Evolutionary conservation across 192 early-diverging fungal species (phyloP).

Genomic region (Coemansia sp.): DNA sequence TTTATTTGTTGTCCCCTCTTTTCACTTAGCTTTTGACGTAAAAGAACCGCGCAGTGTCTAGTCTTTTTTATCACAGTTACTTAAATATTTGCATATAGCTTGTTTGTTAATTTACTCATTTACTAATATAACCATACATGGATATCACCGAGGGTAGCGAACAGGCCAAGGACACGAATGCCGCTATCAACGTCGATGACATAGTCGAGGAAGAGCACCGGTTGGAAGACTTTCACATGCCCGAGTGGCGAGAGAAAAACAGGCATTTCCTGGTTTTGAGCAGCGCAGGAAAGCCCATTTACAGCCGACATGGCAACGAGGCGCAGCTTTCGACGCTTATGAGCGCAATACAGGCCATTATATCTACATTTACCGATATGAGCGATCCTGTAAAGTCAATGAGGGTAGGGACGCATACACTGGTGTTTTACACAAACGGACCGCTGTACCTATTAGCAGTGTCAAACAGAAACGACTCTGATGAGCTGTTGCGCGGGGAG

Average conservation of each 20-base stretch:
- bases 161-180: neutral
- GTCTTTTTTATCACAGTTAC: neutral
- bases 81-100: neutral
- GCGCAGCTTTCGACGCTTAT: slow-evolving; percentile 81
- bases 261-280: slow-evolving; percentile 94
- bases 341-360: slow-evolving; percentile 88
- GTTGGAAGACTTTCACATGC: slow-evolving; percentile 45
- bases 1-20: too few relatives aligned
- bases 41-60: too few relatives aligned
- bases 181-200: neutral
- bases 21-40: too few relatives aligned
- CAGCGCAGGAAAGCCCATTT: slow-evolving; percentile 94
- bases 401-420: slow-evolving; percentile 66
- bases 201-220: slow-evolving; percentile 26
- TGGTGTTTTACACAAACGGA: slow-evolving; percentile 80
- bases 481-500: slow-evolving; percentile 75
- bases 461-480: slow-evolving; percentile 77
- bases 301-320: slow-evolving; percentile 91
- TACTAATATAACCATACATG: neutral
- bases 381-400: slow-evolving; percentile 73
- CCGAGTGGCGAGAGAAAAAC: slow-evolving; percentile 39
- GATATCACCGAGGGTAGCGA: neutral
- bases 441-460: slow-evolving; percentile 88
- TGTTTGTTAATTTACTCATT: too few relatives aligned
- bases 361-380: slow-evolving; percentile 81